phyloP scores from a whole-genome alignment of 2,329 filamentous ascomycete genomes.

The Fusarium agapanthi region DNA sequence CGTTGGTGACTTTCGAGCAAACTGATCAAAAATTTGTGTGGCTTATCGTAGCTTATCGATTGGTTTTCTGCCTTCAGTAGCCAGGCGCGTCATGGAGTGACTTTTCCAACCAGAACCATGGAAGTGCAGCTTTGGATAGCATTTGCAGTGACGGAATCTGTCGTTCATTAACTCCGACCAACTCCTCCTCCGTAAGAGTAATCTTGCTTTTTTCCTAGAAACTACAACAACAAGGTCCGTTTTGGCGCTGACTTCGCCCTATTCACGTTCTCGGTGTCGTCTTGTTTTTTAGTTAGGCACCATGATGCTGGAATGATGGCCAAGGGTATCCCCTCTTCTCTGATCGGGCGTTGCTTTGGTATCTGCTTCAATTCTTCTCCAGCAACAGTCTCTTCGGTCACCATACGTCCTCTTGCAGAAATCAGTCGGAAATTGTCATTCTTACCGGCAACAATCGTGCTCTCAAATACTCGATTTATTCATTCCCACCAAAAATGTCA shows the following conservation, averaged over 20 bases:
- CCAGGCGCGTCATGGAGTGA: constrained; percentile 51
- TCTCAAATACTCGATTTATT: constrained; percentile 5
- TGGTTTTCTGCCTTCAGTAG: constrained; percentile 36
- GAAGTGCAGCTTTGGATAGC: constrained; percentile 24
- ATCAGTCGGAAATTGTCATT: constrained; percentile 13
- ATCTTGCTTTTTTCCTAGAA: constrained; percentile 4
- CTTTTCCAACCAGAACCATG: constrained; percentile 40
- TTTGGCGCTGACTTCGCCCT: background rate
- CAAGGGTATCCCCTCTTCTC: constrained; percentile 50
- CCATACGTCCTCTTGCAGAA: constrained; percentile 25
- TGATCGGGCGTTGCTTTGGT: constrained; percentile 48
- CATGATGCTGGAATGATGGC: constrained; percentile 55
- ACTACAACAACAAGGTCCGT: background rate
- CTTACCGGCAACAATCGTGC: constrained; percentile 4
- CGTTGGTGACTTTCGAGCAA: constrained; percentile 34
- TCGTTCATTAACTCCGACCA: constrained; percentile 27
- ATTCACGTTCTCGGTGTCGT: constrained; percentile 26
- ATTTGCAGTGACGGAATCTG: constrained; percentile 29
- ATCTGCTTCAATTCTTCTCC: constrained; percentile 38
- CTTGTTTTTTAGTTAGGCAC: constrained; percentile 41
- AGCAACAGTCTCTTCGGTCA: constrained; percentile 34
- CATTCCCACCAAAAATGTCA: constrained; percentile 18
- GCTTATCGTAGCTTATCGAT: constrained; percentile 54
- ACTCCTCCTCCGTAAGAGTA: constrained; percentile 10
- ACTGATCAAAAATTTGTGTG: constrained; percentile 51